Evolutionary conservation across 768 basidiomycete genomes (phyloP), one percentile per base, ranked within the genome.

Genomic region (Russula sp.): DNA sequence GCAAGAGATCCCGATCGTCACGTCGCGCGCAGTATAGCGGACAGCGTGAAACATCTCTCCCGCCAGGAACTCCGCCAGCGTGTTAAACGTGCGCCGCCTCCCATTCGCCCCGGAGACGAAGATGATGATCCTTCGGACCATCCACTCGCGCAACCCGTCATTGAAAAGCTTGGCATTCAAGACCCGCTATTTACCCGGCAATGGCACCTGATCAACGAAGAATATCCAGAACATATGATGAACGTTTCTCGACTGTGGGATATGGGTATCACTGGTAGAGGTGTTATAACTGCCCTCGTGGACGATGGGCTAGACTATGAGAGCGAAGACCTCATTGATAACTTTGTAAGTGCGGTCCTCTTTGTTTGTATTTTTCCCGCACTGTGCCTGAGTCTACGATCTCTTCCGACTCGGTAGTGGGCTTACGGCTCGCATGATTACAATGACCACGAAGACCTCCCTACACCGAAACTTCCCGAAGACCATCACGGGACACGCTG

Each of bases 401-500:
- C 46, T 36, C n/a, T 13, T 13, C 26, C 30, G 22, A 36, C 20
- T 14, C 55, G 36, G 2, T 67, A 97, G 95, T 92, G 88, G 72
- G 84, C 88, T 13, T 85, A 84, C 26, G 87, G 94, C 64, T 98
- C 95, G 0, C 90, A 94, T 72, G 95, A 99, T 75, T 99, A 94
- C 75, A 99, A 99, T 74, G 94, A 96, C 72, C 94, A 98, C 71
- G 85, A 85, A 30, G 79, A 84, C 16, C 79, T 98, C 7, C 97
- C 97, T 11, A 88, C 88, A 38, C 97, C 97, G 0, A 83, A 87
- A 62, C 85, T 95, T 50, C 82, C 80, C 28, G 95, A 98, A 68
- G 97, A 99, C 70, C 92, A 92, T 70, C 97, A 99, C 72, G 97
- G 97, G 13, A 99, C 97, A 0, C 89, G 97, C 2, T 99, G 97